Base-by-base conservation (phyloP, 345 rosid genomes). In the Iberis pinnata region DNA sequence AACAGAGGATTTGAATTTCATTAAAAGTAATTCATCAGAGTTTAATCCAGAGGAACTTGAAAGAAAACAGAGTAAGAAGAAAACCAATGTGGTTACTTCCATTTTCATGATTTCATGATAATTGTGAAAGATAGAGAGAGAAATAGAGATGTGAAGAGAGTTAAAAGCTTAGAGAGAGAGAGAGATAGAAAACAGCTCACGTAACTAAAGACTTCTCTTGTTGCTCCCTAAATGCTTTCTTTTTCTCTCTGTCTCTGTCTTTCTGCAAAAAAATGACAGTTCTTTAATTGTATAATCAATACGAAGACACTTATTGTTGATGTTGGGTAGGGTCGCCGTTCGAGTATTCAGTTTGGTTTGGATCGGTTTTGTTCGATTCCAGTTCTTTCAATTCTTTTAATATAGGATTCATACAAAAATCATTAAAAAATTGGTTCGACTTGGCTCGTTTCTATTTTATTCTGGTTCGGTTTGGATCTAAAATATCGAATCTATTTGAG, bases 1-100 rank as follows among this genome's bases (percentile, higher is more conserved):
- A 61, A 87, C 63, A 18, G 89, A 84, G 67, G 41, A 62, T 49
- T 79, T 87, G 54, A 90, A 74, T 47, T 84, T 84, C 38, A 82
- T 74, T 48, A 90, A 58, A 29, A 84, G 67, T 37, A 80, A 56
- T 5, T 92, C 96, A 58, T 90, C 98, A 15, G 73, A 68, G 74
- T 63, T 82, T 43, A 68, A 61, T 33, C 17, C 65, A 16, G 17
- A 84, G 64, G 67, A 79, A 75, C 29, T 33, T 41, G 32, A 72
- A 60, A 27, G 55, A 66, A 45, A 61, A 4, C 49, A 45, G 50
- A 67, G 29, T 15, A 59, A 11, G 24, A 67, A 45, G 61, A 40
- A 20, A 40, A 48, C 0, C 4, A 15, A 13, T 24, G 69, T 7
- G 31, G 46, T 3, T 3, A 40, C 12, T 25, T 60, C 25, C 65